Percentiles rank a stretch among this genome's conserved stretches.
Evolutionary conservation across 768 basidiomycete genomes (phyloP).

Genomic region (Amanita pallidorosea): DNA sequence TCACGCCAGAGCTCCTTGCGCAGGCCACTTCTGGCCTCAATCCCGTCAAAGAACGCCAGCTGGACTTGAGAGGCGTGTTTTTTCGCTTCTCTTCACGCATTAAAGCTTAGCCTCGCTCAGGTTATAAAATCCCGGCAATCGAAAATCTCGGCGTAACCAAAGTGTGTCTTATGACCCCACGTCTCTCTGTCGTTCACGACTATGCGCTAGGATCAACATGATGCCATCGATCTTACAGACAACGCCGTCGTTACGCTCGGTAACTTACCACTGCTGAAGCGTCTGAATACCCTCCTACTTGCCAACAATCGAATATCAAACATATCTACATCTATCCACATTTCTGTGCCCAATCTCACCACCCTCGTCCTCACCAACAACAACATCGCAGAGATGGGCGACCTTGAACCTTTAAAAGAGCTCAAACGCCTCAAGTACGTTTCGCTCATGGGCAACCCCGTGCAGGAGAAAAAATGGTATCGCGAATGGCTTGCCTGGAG

Average conservation of each 20-base stretch:
- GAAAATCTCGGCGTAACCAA: conserved; percentile 94
- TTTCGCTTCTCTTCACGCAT: conserved; percentile 9
- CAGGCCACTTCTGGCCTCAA: conserved; percentile 71
- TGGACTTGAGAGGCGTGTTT: conserved; percentile 73
- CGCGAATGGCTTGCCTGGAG: conserved; percentile 92
- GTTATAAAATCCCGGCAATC: conserved; percentile 89
- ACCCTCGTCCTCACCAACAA: conserved; percentile 82
- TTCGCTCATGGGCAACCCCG: conserved; percentile 73
- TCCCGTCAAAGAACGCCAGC: conserved; percentile 79
- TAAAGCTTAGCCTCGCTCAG: conserved; percentile 29
- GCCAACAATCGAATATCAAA: conserved; percentile 84
- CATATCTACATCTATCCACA: conserved; percentile 73
- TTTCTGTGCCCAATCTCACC: conserved; percentile 76
- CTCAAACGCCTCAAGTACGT: conserved; percentile 65
- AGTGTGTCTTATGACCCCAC: conserved; percentile 31
- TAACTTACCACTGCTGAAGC: conserved; percentile 80
- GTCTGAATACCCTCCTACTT: conserved; percentile 73
- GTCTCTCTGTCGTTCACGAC: conserved; percentile 9
- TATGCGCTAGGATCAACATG: conserved; percentile 70
- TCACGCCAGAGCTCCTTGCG: conserved; percentile 89
- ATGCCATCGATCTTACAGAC: conserved; percentile 90
- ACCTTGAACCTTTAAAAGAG: conserved; percentile 76
- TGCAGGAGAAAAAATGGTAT: conserved; percentile 89
- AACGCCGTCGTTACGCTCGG: conserved; percentile 75
- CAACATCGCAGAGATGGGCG: conserved; percentile 68